Evolutionary conservation across 148 eudicot genomes (phyloP), one percentile per base, ranked within the genome.

Genomic region (Pharnaceum exiguum): DNA sequence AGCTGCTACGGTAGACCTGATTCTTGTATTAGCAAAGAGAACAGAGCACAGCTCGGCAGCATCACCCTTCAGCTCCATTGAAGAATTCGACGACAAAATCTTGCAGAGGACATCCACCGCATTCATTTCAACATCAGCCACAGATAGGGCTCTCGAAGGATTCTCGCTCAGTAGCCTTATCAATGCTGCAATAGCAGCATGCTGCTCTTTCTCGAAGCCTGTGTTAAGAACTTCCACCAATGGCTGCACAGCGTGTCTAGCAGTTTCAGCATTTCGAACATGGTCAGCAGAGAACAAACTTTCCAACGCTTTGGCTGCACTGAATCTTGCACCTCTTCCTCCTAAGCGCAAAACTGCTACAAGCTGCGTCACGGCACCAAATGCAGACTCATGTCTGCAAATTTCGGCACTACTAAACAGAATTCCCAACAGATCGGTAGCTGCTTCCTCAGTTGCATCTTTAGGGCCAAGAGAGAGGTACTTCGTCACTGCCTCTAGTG

Each of bases 381-480:
- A 83, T 36, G 98, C 98, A 63, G 98, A 83, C 59, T 93, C 98
- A 58, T 93, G 98, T 70, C 73, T 83, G 66, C 98, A 75, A 71
- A 93, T 88, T 54, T 93, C 98, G 58, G 83, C 78, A 49, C 82
- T 83, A 55, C 86, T 62, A 59, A 93, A 93, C 27, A 93, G 76
- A 50, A 88, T 75, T 13, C 95, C 98, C 65, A 93, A 68, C 46
- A 93, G 68, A 73, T 88, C 98, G 17, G 96, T 79, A 31, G 98
- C 98, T 61, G 98, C 98, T 83, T 83, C 96, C 67, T 93, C 98
- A 8, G 87, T 83, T 62, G 90, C 83, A 72, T 88, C 98, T 77
- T 88, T 84, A 36, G 87, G 95, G 60, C 98, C 85, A 59, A 93
- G 90, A 25, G 98, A 93, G 19, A 93, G 95, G 68, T 93, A 93